A percentile compares a stretch with the other conserved stretches of the same genome.
Evolutionary conservation across 306 rosid species (phyloP).

Genomic region (Vicia sativa): DNA sequence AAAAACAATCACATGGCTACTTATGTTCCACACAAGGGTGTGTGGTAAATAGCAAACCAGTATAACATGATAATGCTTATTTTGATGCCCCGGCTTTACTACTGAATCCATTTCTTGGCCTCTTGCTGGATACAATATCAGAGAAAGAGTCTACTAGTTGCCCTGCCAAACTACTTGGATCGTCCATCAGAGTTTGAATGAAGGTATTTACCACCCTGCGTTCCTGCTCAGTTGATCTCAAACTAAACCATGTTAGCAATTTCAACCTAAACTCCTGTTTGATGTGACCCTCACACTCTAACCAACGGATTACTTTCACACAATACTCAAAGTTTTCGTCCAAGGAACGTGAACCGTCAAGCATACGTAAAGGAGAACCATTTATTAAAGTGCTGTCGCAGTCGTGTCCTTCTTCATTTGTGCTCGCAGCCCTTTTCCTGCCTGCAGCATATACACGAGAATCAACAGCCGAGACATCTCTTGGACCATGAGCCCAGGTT

Average conservation of each 20-base stretch:
- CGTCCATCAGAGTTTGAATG: conserved; percentile 89
- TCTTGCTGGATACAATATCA: conserved; percentile 87
- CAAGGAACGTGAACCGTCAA: conserved; percentile 61
- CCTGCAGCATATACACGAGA: conserved; percentile 56
- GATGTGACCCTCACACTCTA: conserved; percentile 93
- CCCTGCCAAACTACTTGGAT: conserved; percentile 96
- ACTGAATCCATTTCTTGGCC: conserved; percentile 70
- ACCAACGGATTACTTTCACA: conserved; percentile 93
- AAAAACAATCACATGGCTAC: conserved; percentile 58
- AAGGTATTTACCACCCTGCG: conserved; percentile 96
- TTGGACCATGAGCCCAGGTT: conserved; percentile 68
- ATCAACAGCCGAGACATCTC: conserved; percentile 83
- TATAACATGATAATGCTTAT: conserved; percentile 31
- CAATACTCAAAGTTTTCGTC: conserved; percentile 93
- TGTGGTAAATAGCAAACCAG: conserved; percentile 45
- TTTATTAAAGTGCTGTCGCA: conserved; percentile 91
- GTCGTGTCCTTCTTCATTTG: conserved; percentile 78
- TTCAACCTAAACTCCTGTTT: conserved; percentile 90
- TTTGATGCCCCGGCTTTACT: conserved; percentile 65
- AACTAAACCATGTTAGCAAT: conserved; percentile 96
- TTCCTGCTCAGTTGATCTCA: conserved; percentile 95
- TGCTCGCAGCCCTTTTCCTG: conserved; percentile 72
- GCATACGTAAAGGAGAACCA: conserved; percentile 66
- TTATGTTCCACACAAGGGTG: conserved; percentile 33
- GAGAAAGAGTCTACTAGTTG: conserved; percentile 95